A percentile compares a stretch with the other conserved stretches of the same genome.
Conservation (phyloP, 139 green algal species). For the Picochlorum sp. region DNA sequence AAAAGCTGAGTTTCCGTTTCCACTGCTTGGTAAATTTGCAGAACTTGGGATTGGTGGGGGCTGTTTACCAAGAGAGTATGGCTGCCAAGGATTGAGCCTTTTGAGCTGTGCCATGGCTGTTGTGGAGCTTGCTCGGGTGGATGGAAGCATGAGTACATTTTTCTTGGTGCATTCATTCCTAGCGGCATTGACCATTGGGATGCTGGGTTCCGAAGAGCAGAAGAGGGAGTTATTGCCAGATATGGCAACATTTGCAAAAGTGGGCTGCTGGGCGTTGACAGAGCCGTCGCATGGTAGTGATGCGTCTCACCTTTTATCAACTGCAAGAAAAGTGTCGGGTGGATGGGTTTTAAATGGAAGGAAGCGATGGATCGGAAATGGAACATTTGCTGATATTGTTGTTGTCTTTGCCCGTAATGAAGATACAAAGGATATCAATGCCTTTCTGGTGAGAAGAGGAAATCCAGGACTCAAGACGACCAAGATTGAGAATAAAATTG, state of each 20-base stretch:
- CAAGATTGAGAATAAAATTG: constrained; percentile 94
- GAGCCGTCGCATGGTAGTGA: constrained; percentile 84
- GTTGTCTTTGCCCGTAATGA: constrained; percentile 77
- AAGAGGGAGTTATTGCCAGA: constrained; percentile 72
- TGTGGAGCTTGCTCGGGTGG: constrained; percentile 79
- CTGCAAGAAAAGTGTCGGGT: constrained; percentile 51
- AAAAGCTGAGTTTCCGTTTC: constrained; percentile 73
- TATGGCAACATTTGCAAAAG: constrained; percentile 52
- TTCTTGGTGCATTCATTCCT: constrained; percentile 88
- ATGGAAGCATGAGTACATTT: constrained; percentile 81
- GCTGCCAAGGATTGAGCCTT: constrained; percentile 57
- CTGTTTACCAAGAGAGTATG: constrained; percentile 59
- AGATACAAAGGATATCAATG: constrained; percentile 65
- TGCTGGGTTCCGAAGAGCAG: constrained; percentile 78
- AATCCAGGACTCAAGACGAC: constrained; percentile 56
- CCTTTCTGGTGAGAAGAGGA: constrained; percentile 88
- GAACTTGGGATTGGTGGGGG: constrained; percentile 67
- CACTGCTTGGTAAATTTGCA: constrained; percentile 59
- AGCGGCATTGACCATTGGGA: constrained; percentile 60
- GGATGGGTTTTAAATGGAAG: constrained; percentile 81
- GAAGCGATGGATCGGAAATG: constrained; percentile 95
- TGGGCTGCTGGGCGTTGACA: constrained; percentile 82
- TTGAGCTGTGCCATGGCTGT: constrained; percentile 50
- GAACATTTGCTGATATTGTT: constrained; percentile 76
- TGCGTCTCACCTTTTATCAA: constrained; percentile 63